phyloP scores from a whole-genome alignment of 2,329 filamentous ascomycete genomes.

The Clonostachys rhizophaga region DNA sequence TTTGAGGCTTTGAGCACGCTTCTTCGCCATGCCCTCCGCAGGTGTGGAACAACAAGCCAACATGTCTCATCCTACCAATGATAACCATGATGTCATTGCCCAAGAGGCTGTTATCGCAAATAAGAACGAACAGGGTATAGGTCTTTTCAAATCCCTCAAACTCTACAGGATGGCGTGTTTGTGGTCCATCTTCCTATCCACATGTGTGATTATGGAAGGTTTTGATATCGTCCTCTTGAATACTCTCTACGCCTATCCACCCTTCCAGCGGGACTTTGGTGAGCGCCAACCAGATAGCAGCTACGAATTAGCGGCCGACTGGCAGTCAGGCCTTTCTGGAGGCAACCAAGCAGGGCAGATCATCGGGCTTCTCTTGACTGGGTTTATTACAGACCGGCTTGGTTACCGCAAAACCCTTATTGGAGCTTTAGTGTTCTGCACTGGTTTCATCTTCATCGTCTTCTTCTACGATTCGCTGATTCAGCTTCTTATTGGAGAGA shows the following conservation, averaged over 20 bases:
- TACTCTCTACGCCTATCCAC: slow-evolving; percentile 33
- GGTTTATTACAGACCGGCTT: slow-evolving; percentile 38
- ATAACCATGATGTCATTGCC: background rate
- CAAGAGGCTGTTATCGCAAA: slow-evolving; percentile 15
- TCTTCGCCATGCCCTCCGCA: no score
- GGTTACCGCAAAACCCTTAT: slow-evolving; percentile 44
- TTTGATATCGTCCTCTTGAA: slow-evolving; percentile 32
- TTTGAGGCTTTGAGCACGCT: no score
- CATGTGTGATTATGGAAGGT: slow-evolving; percentile 31
- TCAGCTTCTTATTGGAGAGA: slow-evolving; percentile 36
- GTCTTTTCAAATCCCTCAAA: slow-evolving; percentile 25
- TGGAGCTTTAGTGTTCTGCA: slow-evolving; percentile 27
- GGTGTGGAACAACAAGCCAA: no score
- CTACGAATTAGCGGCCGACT: slow-evolving; percentile 41
- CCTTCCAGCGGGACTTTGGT: slow-evolving; percentile 33
- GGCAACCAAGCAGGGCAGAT: slow-evolving; percentile 42
- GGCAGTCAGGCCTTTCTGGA: slow-evolving; percentile 47
- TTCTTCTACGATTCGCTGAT: slow-evolving; percentile 37
- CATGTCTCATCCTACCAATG: no score
- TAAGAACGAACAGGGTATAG: slow-evolving; percentile 24
- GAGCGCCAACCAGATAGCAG: slow-evolving; percentile 19
- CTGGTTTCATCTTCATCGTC: slow-evolving; percentile 39
- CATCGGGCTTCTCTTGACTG: slow-evolving; percentile 43
- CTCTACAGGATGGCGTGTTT: slow-evolving; percentile 29
- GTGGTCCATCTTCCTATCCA: slow-evolving; percentile 29